Evolutionary conservation across 768 basidiomycete species (phyloP), one percentile per base, ranked within the genome.

Genomic region (Tulasnella sp.): DNA sequence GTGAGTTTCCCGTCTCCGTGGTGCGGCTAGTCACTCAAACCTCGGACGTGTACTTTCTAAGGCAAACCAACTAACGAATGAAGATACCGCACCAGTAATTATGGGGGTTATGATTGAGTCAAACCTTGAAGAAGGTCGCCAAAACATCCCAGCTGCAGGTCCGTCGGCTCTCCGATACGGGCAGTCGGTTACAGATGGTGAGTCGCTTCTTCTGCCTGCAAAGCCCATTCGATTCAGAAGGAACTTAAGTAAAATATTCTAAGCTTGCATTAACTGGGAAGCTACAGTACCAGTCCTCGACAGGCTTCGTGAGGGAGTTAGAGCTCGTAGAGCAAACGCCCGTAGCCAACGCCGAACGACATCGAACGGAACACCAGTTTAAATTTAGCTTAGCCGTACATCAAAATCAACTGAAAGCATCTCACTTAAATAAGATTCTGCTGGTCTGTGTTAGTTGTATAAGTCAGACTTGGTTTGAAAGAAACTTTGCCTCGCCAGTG

Each of bases 61-160:
- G 94, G 92, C 91, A 24, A 88, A 86, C 71, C 95, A 95, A 86
- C 85, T 95, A 18, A 90, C 92, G 82, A 89, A 88, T 1, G 89
- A 88, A 42, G 92, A 94, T 79, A 96, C 94, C 0, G 89, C 91
- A 0, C 83, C 87, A 6, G 87, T 89, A 80, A 96, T 97, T 82
- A 92, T 95, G 90, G 96, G 95, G 71, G 94, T 96, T 78, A 99
- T 98, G 97, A 88, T 99, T 78, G 97, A 98, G 86, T 95, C 93
- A 68, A 97, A 97, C 84, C 88, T 98, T 74, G 88, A 91, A 10
- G 95, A 94, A 77, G 84, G 84, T 80, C 44, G 94, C 75, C 95
- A 97, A 85, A 91, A 95, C 82, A 92, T 97, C 80, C 92, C 95
- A 4, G 83, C 89, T 0, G 87, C 88, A 16, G 96, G 95, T 3